phyloP scores from a whole-genome alignment of 2,329 filamentous ascomycete species.

The Aspergillus fumigatus region DNA sequence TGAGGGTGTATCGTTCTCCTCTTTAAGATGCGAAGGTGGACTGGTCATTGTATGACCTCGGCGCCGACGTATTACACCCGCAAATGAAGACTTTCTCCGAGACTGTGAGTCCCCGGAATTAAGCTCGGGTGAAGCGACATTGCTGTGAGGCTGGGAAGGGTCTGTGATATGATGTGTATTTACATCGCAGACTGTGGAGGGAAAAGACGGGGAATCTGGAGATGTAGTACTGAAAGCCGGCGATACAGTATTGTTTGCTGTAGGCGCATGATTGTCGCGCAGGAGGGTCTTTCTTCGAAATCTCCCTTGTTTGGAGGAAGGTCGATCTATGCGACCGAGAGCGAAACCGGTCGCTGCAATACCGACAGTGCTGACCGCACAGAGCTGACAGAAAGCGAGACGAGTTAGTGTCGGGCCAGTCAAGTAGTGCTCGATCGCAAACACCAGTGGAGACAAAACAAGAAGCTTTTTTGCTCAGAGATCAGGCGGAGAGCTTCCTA shows the following conservation, averaged over 20 bases:
- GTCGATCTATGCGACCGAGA: conserved; percentile 49
- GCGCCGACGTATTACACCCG: conserved; percentile 28
- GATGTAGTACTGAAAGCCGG: conserved; percentile 11
- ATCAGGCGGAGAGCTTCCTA: background rate
- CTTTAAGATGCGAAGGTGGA: conserved; percentile 23
- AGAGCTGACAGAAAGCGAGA: conserved; percentile 44
- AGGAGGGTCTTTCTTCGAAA: conserved; percentile 24
- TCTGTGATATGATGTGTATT: conserved; percentile 9
- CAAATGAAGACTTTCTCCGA: conserved; percentile 24
- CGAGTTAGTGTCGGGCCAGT: background rate
- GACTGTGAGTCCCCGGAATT: conserved; percentile 15
- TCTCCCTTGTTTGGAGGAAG: conserved; percentile 25
- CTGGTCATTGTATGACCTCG: conserved; percentile 36
- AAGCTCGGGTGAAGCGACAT: conserved; percentile 7
- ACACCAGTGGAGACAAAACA: background rate
- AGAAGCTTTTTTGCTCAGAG: background rate
- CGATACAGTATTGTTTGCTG: conserved; percentile 10
- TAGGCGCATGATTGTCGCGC: conserved; percentile 16
- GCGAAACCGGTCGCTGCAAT: conserved; percentile 57
- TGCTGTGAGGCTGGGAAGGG: conserved; percentile 10
- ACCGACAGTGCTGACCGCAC: conserved; percentile 60
- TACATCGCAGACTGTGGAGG: conserved; percentile 9
- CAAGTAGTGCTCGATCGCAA: background rate
- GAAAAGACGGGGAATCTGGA: conserved; percentile 16
- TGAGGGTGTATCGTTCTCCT: conserved; percentile 21